Conservation (phyloP, 495 filamentous ascomycete species). For the Neohortaea acidophila region DNA sequence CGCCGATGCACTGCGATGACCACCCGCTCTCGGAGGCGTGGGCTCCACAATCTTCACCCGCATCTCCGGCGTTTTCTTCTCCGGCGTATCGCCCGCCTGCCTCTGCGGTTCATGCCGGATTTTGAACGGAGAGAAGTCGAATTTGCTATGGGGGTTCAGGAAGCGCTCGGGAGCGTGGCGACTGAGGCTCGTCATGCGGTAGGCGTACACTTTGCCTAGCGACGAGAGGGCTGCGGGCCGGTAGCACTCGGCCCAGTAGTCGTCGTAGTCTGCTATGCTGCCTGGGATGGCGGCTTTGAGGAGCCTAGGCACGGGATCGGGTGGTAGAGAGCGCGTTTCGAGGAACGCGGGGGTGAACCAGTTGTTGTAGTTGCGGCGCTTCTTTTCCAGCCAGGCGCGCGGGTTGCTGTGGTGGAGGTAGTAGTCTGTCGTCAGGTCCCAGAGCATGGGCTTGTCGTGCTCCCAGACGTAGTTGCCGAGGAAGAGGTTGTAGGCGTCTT, state of each 20-base stretch:
- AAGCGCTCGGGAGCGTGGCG: constrained; percentile 62
- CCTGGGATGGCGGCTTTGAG: constrained; percentile 18
- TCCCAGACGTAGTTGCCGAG: constrained; percentile 89
- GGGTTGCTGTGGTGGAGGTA: constrained; percentile 89
- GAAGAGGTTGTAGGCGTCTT: constrained; percentile 96
- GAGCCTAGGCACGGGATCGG: constrained; percentile 27
- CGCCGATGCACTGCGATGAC: too few species aligned
- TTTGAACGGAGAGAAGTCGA: constrained; percentile 53
- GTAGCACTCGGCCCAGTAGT: constrained; percentile 99
- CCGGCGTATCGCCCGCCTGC: constrained; percentile 19
- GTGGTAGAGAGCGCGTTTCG: constrained; percentile 32
- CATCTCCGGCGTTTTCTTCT: constrained; percentile 36
- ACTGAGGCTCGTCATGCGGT: constrained; percentile 73
- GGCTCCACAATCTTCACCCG: constrained; percentile 47
- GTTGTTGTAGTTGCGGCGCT: constrained; percentile 54
- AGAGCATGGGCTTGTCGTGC: constrained; percentile 88
- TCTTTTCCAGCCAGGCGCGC: constrained; percentile 48
- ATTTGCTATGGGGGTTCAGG: constrained; percentile 39
- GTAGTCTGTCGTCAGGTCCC: constrained; percentile 91
- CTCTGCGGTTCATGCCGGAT: constrained; percentile 29
- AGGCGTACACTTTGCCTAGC: constrained; percentile 76
- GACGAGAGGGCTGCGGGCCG: constrained; percentile 71
- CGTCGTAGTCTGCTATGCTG: constrained; percentile 55
- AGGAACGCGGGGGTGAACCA: constrained; percentile 80
- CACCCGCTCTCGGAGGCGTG: constrained; percentile 11